Base-by-base conservation (phyloP, 2,329 filamentous ascomycete genomes). In the Aspergillaceae sp. region DNA sequence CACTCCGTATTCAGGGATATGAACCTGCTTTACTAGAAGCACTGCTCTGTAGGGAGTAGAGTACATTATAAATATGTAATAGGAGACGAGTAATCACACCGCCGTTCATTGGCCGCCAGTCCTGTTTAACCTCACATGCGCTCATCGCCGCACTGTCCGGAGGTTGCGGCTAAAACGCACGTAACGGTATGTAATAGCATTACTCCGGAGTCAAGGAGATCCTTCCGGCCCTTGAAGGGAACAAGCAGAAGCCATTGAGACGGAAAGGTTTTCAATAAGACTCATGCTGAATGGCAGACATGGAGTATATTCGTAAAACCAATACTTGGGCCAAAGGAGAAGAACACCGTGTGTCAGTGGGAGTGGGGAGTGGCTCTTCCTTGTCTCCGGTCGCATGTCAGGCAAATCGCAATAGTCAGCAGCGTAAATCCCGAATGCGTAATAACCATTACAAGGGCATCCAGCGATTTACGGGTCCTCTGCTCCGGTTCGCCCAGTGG, bases 401-500 rank as follows among this genome's bases (percentile, higher is more conserved):
- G 19, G 19, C 19, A 52, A 50, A 29, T 6, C 29, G 7, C 43
- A 51, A 51, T 48, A 46, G 36, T 40, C 48, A 50, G 51, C 41
- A 19, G 19, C 19, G 19, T 19, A 42, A 42, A 46, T 53, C 50
- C 53, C 54, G 53, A 54, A 55, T 49, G 50, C 54, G 59, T 65
- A 63, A 47, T 43, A 26, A 38, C 30, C 30, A 38, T 38, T 38
- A 38, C 36, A 38, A 56, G 56, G 53, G 54, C 54, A 47, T 38
- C 56, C 30, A 32, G 61, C 62, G 63, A 55, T 65, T 19, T 65
- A 64, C 64, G 63, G 64, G 54, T 62, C 57, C 58, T 62, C 58
- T 58, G 60, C 58, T 63, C 63, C 63, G 62, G 63, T 64, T 58
- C 58, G 47, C 51, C 54, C 29, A 42, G 41, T 35, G 41, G 19